These are phyloP conservation scores for Hypoxylon sp. DNA, from an alignment of 2,329 filamentous ascomycete species.

Conservation along the genomic window DNA sequence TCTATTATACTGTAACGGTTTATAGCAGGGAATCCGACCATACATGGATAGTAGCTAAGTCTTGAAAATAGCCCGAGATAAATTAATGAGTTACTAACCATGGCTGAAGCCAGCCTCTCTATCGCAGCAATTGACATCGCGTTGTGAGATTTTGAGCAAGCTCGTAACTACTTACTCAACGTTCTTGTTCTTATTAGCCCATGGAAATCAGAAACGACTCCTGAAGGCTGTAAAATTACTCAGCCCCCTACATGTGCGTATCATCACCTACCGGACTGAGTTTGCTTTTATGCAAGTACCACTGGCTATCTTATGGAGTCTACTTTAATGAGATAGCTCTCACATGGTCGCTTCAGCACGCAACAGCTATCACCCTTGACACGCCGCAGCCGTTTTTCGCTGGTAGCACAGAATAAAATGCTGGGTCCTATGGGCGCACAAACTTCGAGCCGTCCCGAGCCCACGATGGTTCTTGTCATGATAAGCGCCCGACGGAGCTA, in stretches of 20 bases:
- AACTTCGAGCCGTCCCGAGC: conserved; percentile 40
- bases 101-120: not conserved
- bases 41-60: conserved; percentile 1
- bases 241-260: conserved; percentile 1
- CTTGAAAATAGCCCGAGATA: not conserved
- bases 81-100: conserved; percentile 1
- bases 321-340: conserved; percentile 17
- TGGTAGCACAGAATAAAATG: conserved; percentile 29
- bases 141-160: not conserved
- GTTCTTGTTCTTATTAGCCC: not conserved
- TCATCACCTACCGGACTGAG: conserved; percentile 15
- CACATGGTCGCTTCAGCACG: not conserved
- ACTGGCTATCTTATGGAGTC: conserved; percentile 12
- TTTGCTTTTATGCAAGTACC: conserved; percentile 32
- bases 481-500: conserved; percentile 23
- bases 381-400: conserved; percentile 9
- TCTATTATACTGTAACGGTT: not conserved
- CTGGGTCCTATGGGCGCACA: conserved; percentile 25
- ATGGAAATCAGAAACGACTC: not conserved
- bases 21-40: not conserved
- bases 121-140: not conserved
- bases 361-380: conserved; percentile 36
- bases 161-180: not conserved
- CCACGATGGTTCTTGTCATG: conserved; percentile 15
- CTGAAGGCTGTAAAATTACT: not conserved